Base-by-base conservation (phyloP, 1,139 yeast genomes). In the Pichia sp. region DNA sequence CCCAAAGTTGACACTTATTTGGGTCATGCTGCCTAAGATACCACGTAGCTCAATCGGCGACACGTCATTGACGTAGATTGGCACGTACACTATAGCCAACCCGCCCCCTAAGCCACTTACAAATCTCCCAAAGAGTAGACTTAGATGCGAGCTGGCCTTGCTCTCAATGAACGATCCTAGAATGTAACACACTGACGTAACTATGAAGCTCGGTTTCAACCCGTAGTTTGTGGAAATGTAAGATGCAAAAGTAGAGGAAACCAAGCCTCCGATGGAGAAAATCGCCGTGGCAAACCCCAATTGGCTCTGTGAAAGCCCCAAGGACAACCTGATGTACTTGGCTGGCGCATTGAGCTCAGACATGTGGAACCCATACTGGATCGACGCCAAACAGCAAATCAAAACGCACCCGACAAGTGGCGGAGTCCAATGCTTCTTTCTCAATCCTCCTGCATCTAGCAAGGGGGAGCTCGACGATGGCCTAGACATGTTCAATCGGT, bases 361-460 rank as follows among this genome's bases (percentile, higher is more conserved):
- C 78, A 90, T 78, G 68, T 90, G 97, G 68, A 84, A 89, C 2
- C 98, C 97, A 69, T 85, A 90, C 67, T 89, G 96, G n/a, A 90
- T 71, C 1, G 95, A 82, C 8, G 90, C 86, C 36, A 88, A 65
- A 61, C 92, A 84, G 1, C 85, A 82, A 8, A 85, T 77, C 0
- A 67, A 54, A 0, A 72, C 69, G 16, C 73, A 63, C 3, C 65
- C 45, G 2, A 73, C 48, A 42, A 76, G 61, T 3, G 62, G 50
- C 10, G 42, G 15, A 5, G 64, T 57, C 62, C 62, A 57, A 19
- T 45, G 43, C 10, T 34, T 40, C 15, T 46, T 42, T 42, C 26
- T 13, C 11, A 11, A 26, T 1, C 15, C 11, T 50, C 32, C 36
- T 6, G 32, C 51, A 5, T 52, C 53, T 32, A 60, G 41, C 48